Conservation (phyloP, 257 asterid species). For the Nicotiana otophora region DNA sequence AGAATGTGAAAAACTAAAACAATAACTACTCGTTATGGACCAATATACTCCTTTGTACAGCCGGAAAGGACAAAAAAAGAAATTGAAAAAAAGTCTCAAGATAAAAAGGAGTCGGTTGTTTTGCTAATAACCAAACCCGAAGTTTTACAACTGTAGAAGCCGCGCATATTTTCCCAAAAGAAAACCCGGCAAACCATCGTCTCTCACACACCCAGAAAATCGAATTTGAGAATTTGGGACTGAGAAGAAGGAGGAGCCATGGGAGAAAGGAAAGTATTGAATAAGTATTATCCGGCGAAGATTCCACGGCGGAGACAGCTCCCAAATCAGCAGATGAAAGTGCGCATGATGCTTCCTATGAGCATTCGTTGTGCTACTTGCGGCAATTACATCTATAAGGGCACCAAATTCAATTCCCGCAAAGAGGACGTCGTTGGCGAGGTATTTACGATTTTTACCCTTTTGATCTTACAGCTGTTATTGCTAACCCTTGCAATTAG, state of each 20-base stretch:
- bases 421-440: constrained; percentile 53
- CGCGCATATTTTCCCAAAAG: no score
- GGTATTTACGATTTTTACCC: background rate
- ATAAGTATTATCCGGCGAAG: constrained; percentile 89
- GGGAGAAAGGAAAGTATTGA: constrained; percentile 88
- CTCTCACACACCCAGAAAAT: no score
- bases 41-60: no score
- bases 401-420: constrained; percentile 82
- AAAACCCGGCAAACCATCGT: no score
- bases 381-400: constrained; percentile 77
- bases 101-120: no score
- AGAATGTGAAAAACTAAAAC: no score
- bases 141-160: no score
- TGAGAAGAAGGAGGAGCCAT: constrained; percentile 28
- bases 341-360: constrained; percentile 96
- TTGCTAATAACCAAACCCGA: no score
- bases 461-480: background rate
- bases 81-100: no score
- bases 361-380: constrained; percentile 75
- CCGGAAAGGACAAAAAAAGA: no score
- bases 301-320: constrained; percentile 81
- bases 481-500: no score
- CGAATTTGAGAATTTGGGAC: background rate
- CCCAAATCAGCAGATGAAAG: constrained; percentile 68
- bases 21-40: no score